Base-by-base conservation (phyloP, 1,139 yeast species). In the Lodderomyces beijingensis region DNA sequence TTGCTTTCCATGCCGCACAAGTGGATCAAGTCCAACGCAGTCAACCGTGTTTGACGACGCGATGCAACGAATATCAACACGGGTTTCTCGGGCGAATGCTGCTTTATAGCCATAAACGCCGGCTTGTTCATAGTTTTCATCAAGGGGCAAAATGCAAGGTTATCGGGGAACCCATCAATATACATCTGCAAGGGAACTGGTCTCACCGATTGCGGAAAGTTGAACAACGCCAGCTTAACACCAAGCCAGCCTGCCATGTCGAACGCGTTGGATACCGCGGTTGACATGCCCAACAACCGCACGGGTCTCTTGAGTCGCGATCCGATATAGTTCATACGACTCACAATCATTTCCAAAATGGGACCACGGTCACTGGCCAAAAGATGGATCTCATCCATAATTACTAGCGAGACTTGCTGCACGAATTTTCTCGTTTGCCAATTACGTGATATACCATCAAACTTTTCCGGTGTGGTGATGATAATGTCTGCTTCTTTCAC, bases 121-220 rank as follows among this genome's bases (percentile, higher is more conserved):
- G 99, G 98, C 49, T 88, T 88, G 57, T 93, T 93, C 99, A 93
- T 93, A 0, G 93, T 82, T 55, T 88, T 89, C 98, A 93, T 93
- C 47, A 91, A 69, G 1, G 97, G 96, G 51, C 95, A 82, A 53
- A 89, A 91, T 1, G 96, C 96, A 43, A 89, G 65, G 48, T 88
- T 88, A 48, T 91, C 96, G 2, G 95, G 96, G 53, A 88, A 93
- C 0, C 98, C 98, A 59, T 93, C 98, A 47, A 93, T 91, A 50
- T 86, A 91, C 96, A 91, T 91, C 50, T 91, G 93, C 42, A 93
- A 67, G 1, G 98, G 99, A 35, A 93, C 98, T 0, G 98, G 98
- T 51, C 98, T 83, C 25, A 91, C 96, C 30, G 96, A 86, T 40
- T 82, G 87, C 1, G 98, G 95, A 55, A 91, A 93, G 52, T 93